Evolutionary conservation across 2,329 filamentous ascomycete species (phyloP).

Genomic region (Botrytis hyacinthi): DNA sequence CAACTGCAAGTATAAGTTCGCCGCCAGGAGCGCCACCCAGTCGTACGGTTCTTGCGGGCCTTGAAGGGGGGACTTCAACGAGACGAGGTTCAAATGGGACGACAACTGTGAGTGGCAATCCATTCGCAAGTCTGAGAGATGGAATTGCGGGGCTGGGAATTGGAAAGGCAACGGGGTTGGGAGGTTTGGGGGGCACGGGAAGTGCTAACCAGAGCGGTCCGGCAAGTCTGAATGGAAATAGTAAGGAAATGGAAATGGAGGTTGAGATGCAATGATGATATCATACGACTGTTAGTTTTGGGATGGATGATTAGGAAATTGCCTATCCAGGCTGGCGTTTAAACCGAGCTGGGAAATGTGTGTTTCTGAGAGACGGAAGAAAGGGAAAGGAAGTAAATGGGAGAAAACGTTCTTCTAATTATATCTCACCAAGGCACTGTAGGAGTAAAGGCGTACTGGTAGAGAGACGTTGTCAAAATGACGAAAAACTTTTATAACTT

Average conservation of each 20-base stretch:
- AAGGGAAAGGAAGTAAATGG: not conserved
- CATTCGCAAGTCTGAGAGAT: conserved; percentile 45
- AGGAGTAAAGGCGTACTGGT: conserved; percentile 28
- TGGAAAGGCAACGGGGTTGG: conserved; percentile 30
- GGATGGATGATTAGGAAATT: conserved; percentile 1
- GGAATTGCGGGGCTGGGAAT: conserved; percentile 47
- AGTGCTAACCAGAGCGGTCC: conserved; percentile 33
- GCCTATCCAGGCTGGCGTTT: conserved; percentile 15
- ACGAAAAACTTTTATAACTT: not conserved
- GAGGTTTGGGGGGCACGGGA: conserved; percentile 29
- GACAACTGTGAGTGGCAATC: conserved; percentile 37
- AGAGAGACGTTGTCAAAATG: conserved; percentile 13
- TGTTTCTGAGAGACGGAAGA: not conserved
- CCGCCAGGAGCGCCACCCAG: not conserved
- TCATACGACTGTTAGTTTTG: not conserved
- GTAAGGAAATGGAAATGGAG: conserved; percentile 46
- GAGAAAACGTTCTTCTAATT: not conserved
- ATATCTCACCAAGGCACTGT: conserved; percentile 26
- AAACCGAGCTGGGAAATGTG: not conserved
- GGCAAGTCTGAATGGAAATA: conserved; percentile 15
- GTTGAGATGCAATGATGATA: conserved; percentile 49
- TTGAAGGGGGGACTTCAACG: conserved; percentile 14
- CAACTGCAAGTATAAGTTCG: conserved; percentile 1
- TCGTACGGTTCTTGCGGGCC: conserved; percentile 9
- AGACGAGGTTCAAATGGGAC: conserved; percentile 37